Evolutionary conservation across 2,329 filamentous ascomycete species (phyloP), one percentile per base, ranked within the genome.

Genomic region (Hortaea werneckii): DNA sequence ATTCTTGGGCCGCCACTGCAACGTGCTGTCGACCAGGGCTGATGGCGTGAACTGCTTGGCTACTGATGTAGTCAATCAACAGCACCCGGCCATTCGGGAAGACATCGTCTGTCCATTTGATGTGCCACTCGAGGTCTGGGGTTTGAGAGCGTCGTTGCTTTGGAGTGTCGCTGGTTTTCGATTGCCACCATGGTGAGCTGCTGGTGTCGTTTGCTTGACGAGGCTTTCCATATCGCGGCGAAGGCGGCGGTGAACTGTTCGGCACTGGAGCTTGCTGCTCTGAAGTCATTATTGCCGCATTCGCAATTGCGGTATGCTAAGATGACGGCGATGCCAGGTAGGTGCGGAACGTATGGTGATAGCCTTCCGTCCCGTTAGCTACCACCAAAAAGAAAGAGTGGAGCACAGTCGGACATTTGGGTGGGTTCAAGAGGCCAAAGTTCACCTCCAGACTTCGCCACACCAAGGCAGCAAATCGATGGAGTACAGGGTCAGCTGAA

Each of bases 51-150:
- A 27, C 40, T 32, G 46, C 45, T 37, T 50, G 53, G 28, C 51
- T 60, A 6, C 54, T 57, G 29, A 73, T 61, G 55, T 74, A 76
- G 56, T 77, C 73, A 37, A 76, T 70, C 45, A 77, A 64, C 49
- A 77, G 58, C 5, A 76, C 70, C 32, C 74, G 67, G 9, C 72
- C 71, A 28, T 54, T 46, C 5, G 37, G 42, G 27, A 58, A 58
- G 40, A 46, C 48, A 27, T 54, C 29, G n/a, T 43, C 27, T 34
- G 47, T 44, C 55, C 52, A 56, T 41, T 51, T 51, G 44, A 50
- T 48, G 35, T 52, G 45, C 53, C 32, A 43, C 7, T 43, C 40
- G 30, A 43, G 7, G n/a, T 37, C 41, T 11, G 32, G 41, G 26
- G 9, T 34, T 4, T 34, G 41, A 6, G 28, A 27, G 29, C 29